These are phyloP conservation scores for Crithidia bombi DNA, from an alignment of 208 protist genomes.

Conservation along the genomic window DNA sequence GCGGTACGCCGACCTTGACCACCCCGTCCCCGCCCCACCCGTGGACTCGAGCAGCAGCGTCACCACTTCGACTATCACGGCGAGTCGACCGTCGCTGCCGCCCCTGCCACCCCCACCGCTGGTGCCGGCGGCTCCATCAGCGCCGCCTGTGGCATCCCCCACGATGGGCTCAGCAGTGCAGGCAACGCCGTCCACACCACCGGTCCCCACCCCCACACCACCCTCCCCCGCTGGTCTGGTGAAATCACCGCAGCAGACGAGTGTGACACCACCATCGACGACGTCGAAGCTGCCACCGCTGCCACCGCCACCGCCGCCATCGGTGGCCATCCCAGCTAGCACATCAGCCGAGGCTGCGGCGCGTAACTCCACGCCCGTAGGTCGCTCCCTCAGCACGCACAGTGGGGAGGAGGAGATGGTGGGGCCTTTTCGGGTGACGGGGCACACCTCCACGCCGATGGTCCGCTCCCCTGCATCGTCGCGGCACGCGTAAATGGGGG, in stretches of 20 bases:
- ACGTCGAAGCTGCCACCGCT: neutral
- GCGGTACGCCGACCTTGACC: conserved; percentile 27
- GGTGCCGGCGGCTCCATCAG: neutral
- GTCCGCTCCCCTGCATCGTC: conserved; percentile 40
- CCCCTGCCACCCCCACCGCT: conserved; percentile 32
- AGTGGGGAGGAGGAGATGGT: conserved; percentile 30
- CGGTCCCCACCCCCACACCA: neutral
- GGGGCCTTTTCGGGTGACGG: conserved; percentile 55
- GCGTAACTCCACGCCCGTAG: conserved; percentile 9
- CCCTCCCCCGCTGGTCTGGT: conserved; percentile 8
- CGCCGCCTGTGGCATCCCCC: neutral
- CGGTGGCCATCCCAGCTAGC: conserved; percentile 12
- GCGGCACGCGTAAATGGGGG: conserved; percentile 2
- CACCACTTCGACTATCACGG: conserved; percentile 1
- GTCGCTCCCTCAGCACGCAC: conserved; percentile 21
- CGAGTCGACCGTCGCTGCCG: conserved; percentile 15
- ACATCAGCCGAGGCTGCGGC: conserved; percentile 1
- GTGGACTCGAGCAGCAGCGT: conserved; percentile 13
- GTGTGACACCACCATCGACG: neutral
- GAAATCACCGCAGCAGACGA: conserved; percentile 22
- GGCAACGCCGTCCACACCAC: neutral
- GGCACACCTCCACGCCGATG: conserved; percentile 78
- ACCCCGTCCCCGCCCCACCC: neutral
- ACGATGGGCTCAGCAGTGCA: neutral
- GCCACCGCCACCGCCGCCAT: conserved; percentile 20